phyloP scores from a whole-genome alignment of 1,284 basidiomycete species.

The Puccinia triticina region DNA sequence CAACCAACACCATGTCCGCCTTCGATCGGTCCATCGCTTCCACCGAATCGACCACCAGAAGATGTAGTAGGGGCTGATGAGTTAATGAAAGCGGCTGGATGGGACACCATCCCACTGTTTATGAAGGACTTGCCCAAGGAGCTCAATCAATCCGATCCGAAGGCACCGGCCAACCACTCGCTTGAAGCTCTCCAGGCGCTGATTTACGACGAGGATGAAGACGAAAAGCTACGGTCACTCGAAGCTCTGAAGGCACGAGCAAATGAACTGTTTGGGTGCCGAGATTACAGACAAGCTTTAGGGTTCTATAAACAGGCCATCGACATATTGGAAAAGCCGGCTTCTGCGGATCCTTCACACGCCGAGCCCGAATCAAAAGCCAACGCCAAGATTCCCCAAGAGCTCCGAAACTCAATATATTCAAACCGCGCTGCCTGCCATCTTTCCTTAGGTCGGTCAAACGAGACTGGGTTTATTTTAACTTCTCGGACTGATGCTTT shows the following conservation, averaged over 20 bases:
- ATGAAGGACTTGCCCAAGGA: conserved; percentile 38
- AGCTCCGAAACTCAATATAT: not conserved
- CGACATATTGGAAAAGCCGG: conserved; percentile 7
- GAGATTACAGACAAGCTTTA: conserved; percentile 36
- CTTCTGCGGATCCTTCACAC: conserved; percentile 6
- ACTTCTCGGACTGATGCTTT: not conserved
- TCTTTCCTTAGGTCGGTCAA: conserved; percentile 44
- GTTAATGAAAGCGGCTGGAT: conserved; percentile 22
- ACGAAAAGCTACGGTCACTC: conserved; percentile 12
- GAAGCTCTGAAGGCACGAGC: conserved; percentile 35
- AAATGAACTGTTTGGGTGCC: conserved; percentile 31
- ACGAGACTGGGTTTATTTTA: not conserved
- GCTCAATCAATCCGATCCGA: not conserved
- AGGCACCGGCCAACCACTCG: conserved; percentile 5
- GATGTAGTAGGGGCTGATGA: conserved; percentile 1
- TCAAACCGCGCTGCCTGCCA: conserved; percentile 50
- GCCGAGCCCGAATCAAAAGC: not conserved
- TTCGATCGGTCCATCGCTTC: conserved; percentile 16
- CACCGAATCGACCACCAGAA: conserved; percentile 12
- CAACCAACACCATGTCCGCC: not conserved
- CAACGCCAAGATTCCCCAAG: not conserved
- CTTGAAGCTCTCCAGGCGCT: conserved; percentile 43
- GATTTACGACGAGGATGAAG: conserved; percentile 32
- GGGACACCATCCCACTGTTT: conserved; percentile 41
- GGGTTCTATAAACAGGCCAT: conserved; percentile 47